phyloP scores from a whole-genome alignment of 2,329 filamentous ascomycete species.

The Dothiorella sarmentorum region DNA sequence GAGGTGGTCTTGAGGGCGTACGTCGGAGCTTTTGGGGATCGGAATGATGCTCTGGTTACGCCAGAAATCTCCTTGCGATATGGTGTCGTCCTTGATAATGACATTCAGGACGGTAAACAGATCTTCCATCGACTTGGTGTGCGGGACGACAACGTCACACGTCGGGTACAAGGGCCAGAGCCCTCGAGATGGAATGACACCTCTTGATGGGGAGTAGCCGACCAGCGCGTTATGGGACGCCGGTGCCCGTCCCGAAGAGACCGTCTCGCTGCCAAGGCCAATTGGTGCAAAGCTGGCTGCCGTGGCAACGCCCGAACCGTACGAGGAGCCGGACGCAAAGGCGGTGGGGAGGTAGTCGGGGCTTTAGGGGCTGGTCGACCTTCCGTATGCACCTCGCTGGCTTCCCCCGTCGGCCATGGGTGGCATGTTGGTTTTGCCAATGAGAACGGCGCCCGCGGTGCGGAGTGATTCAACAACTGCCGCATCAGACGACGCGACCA shows the following conservation, averaged over 20 bases:
- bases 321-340: slow-evolving; percentile 57
- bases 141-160: slow-evolving; percentile 54
- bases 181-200: slow-evolving; percentile 51
- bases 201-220: slow-evolving; percentile 55
- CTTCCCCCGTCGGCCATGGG: slow-evolving; percentile 59
- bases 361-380: slow-evolving; percentile 58
- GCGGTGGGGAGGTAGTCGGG: slow-evolving; percentile 51
- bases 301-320: slow-evolving; percentile 52
- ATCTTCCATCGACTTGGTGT: slow-evolving; percentile 50
- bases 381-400: slow-evolving; percentile 55
- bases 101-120: slow-evolving; percentile 50
- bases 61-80: slow-evolving; percentile 52
- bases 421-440: slow-evolving; percentile 59
- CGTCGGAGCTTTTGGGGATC: slow-evolving; percentile 37
- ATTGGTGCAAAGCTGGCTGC: slow-evolving; percentile 52
- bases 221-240: slow-evolving; percentile 56
- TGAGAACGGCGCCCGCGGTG: slow-evolving; percentile 49
- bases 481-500: slow-evolving; percentile 53
- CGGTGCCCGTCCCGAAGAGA: slow-evolving; percentile 55
- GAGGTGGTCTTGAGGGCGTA: slow-evolving; percentile 28
- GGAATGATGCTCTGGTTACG: slow-evolving; percentile 47
- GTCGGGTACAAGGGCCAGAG: slow-evolving; percentile 56
- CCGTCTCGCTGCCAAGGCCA: slow-evolving; percentile 54
- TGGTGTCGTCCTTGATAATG: slow-evolving; percentile 43
- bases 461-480: slow-evolving; percentile 48